Base-by-base conservation (phyloP, 2,329 filamentous ascomycete species). In the Fusarium algeriense region DNA sequence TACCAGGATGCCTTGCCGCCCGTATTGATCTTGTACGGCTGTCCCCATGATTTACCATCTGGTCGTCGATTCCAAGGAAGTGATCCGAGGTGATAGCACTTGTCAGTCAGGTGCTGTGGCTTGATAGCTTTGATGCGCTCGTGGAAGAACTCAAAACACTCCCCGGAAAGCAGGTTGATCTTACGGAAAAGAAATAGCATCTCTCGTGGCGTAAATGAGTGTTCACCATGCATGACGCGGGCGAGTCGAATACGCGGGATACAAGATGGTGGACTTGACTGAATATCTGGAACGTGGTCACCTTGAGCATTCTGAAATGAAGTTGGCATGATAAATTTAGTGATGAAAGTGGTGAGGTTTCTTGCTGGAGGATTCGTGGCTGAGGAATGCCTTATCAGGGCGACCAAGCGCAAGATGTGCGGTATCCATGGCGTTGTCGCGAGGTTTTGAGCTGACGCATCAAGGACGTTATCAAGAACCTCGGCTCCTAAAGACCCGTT, bases 1-100 rank as follows among this genome's bases (percentile, higher is more conserved):
- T 71, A 71, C 64, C 69, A 71, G 7, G 68, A 71, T 12, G 38
- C 50, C 32, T 64, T 32, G 4, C 46, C 43, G 4, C 68, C 69
- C 4, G 55, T 41, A 10, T 71, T 26, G 5, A 71, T 43, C 9
- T 50, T 10, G 4, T 71, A 71, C 5, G 53, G 20, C 6, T 56
- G 40, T 5, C 68, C 67, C 62, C 62, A 71, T 9, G 45, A 23
- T 14, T 41, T 35, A 17, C 57, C 49, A 28, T 59, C 62, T 15
- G 67, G 57, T 1, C 57, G 26, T 15, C 35, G 35, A 37, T 38
- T 46, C 68, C 68, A 70, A 3, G 53, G 62, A 23, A 63, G 62
- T 0, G 37, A 46, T 3, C 35, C 28, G 15, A 63, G 57, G 9
- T 43, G 52, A 15, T 49, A 65, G 48, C 46, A 35, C 12, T 71